Base-by-base conservation (phyloP, 2,329 filamentous ascomycete genomes). In the Cordyceps cateniannulata region DNA sequence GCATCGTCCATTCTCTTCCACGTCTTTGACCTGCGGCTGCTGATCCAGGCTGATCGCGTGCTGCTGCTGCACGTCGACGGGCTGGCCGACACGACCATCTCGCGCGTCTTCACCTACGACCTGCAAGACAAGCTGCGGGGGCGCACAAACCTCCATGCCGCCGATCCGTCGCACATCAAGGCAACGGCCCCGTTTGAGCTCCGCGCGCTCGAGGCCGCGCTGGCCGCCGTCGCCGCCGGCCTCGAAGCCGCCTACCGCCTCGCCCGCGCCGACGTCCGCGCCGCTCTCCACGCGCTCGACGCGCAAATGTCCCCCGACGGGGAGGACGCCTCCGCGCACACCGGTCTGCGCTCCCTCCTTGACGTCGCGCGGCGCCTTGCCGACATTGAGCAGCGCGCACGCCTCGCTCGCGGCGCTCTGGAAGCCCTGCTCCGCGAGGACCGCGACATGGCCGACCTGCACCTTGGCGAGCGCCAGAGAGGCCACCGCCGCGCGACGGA, bases 401-500 rank as follows among this genome's bases (percentile, higher is more conserved):
- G 68, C 1, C 70, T 70, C n/a, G 68, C 74, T 25, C 70, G 71
- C 9, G 67, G 67, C 12, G 69, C 71, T 3, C 63, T 73, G 2
- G 68, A 70, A 54, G 71, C 73, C 42, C 61, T 74, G 1, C 67
- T 75, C 8, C 69, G 69, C 55, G 69, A 71, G 5, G 72, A 75
- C 47, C 68, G 70, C 50, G 73, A 75, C 60, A 69, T 75, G 65
- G 73, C 71, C 3, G 66, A 63, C 18, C 72, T 75, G 71, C 71
- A 74, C 61, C 66, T 75, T 35, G 29, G 6, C 62, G 68, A 66
- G 12, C 58, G 54, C 24, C n/a, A n/a, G n/a, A n/a, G 64, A 65
- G 0, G 73, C 72, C n/a, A n/a, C 8, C 65, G 64, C 7, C 67
- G 67, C 63, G 60, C 54, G 0, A 59, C 65, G 8, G 62, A 66